These are phyloP conservation scores for Peronospora belbahrii DNA, from an alignment of 352 stramenopile species.

Conservation along the genomic window DNA sequence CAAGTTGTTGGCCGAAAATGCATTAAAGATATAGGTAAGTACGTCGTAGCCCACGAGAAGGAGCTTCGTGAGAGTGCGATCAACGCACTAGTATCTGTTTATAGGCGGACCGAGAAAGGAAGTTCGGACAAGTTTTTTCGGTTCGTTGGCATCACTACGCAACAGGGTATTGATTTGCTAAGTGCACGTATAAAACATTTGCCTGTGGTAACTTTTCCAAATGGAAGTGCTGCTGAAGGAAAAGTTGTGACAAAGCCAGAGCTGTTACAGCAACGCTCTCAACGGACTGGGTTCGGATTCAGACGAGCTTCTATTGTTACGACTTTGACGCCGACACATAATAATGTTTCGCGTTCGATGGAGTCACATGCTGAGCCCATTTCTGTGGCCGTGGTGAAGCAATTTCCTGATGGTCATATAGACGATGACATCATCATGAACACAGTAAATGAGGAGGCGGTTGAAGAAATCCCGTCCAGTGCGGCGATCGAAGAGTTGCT, in stretches of 20 bases:
- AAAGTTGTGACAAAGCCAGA: slow-evolving; percentile 7
- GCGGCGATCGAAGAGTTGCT: slow-evolving; percentile 46
- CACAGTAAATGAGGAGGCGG: slow-evolving; percentile 11
- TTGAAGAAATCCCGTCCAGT: slow-evolving; percentile 10
- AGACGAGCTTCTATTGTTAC: slow-evolving; percentile 11
- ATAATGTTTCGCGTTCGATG: neutral
- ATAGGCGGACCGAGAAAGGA: slow-evolving; percentile 43
- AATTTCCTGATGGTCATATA: slow-evolving; percentile 21
- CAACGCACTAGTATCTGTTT: slow-evolving; percentile 62
- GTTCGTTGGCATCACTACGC: slow-evolving; percentile 56
- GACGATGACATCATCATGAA: slow-evolving; percentile 60
- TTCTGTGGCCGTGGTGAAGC: slow-evolving; percentile 26
- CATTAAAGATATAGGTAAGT: slow-evolving; percentile 77
- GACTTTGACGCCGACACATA: slow-evolving; percentile 2
- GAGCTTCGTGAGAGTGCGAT: slow-evolving; percentile 77
- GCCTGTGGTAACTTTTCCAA: slow-evolving; percentile 31
- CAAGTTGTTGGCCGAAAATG: slow-evolving; percentile 61
- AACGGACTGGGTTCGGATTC: slow-evolving; percentile 25
- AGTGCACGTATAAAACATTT: slow-evolving; percentile 71
- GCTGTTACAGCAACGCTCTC: slow-evolving; percentile 9
- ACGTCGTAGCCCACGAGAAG: slow-evolving; percentile 71
- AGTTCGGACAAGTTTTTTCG: slow-evolving; percentile 77
- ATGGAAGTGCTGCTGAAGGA: slow-evolving; percentile 6
- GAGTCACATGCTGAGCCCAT: slow-evolving; percentile 12
- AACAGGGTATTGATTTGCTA: slow-evolving; percentile 79